Evolutionary conservation across 371 early-diverging fungal genomes (phyloP).

Genomic region (Spiromyces aspiralis): DNA sequence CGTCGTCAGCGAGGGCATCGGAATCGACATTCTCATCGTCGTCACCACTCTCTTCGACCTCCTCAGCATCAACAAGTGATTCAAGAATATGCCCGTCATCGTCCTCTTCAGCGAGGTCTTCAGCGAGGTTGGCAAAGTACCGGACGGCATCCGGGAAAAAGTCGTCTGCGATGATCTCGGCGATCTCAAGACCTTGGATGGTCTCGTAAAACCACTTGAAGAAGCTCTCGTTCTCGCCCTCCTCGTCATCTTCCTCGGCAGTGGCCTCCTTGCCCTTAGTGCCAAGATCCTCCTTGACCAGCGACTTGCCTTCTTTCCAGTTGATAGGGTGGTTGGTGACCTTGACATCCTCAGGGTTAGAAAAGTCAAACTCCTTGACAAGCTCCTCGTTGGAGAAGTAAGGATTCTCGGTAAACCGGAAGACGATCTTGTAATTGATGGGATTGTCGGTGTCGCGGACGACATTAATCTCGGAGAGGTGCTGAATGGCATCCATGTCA

Average conservation of each 20-base stretch:
- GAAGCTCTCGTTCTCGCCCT: slow-evolving; percentile 25
- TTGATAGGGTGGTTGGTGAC: slow-evolving; percentile 20
- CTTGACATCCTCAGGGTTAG: slow-evolving; percentile 21
- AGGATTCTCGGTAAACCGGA: slow-evolving; percentile 21
- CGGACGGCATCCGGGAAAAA: slow-evolving; percentile 24
- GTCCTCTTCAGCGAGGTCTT: slow-evolving; percentile 10
- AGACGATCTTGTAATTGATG: slow-evolving; percentile 23
- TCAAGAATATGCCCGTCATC: slow-evolving; percentile 13
- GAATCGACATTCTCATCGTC: slow-evolving; percentile 6
- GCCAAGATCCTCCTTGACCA: slow-evolving; percentile 1
- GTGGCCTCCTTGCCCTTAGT: slow-evolving; percentile 7
- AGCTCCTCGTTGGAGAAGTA: slow-evolving; percentile 20
- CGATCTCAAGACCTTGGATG: slow-evolving; percentile 19
- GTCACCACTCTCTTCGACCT: slow-evolving; percentile 3
- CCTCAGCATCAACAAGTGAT: slow-evolving; percentile 1
- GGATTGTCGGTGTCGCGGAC: slow-evolving; percentile 21
- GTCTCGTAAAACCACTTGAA: slow-evolving; percentile 26
- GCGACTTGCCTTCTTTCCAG: slow-evolving; percentile 24
- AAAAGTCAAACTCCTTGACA: slow-evolving; percentile 22
- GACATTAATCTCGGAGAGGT: slow-evolving; percentile 19
- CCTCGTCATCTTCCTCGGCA: slow-evolving; percentile 11
- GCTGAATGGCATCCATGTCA: slow-evolving; percentile 20
- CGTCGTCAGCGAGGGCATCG: slow-evolving; percentile 2
- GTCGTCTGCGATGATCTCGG: slow-evolving; percentile 26
- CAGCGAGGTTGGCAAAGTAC: slow-evolving; percentile 12